Evolutionary conservation across 148 eudicot genomes (phyloP).

Genomic region (Limonium bicolor): DNA sequence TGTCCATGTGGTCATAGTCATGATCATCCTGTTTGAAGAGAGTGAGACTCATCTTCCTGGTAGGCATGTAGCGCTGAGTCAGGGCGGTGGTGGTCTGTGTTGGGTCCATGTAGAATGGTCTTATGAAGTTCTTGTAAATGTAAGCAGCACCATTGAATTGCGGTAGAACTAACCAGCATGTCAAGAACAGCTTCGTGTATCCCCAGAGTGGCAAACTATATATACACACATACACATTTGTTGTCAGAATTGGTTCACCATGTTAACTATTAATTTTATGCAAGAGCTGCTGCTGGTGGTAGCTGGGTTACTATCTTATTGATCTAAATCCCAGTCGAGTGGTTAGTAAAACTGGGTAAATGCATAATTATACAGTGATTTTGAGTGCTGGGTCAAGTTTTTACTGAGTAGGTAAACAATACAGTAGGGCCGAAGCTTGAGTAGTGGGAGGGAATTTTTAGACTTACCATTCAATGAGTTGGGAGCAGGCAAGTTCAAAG

Average conservation of each 20-base stretch:
- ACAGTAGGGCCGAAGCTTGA: too few species aligned
- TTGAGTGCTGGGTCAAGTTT: too few species aligned
- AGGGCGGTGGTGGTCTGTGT: conserved; percentile 13
- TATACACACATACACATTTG: not conserved
- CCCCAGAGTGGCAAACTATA: conserved; percentile 42
- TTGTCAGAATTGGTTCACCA: not conserved
- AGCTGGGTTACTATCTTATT: too few species aligned
- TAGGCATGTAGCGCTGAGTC: conserved; percentile 30
- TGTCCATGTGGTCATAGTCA: not conserved
- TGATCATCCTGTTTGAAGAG: conserved; percentile 19
- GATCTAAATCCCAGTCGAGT: too few species aligned
- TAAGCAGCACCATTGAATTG: conserved; percentile 47
- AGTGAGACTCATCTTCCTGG: conserved; percentile 17
- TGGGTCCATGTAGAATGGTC: conserved; percentile 34
- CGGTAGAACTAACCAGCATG: conserved; percentile 43
- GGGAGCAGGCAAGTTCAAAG: conserved; percentile 60
- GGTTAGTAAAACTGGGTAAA: too few species aligned
- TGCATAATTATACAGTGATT: too few species aligned
- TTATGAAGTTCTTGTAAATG: conserved; percentile 27
- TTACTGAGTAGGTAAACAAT: too few species aligned
- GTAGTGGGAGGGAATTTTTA: not conserved
- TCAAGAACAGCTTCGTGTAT: conserved; percentile 30
- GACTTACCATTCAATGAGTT: conserved; percentile 50
- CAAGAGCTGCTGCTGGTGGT: too few species aligned
- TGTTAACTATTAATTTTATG: not conserved